Evolutionary conservation across 1,139 yeast genomes (phyloP), one percentile per base, ranked within the genome.

Genomic region (Sugiyamaella sp.): DNA sequence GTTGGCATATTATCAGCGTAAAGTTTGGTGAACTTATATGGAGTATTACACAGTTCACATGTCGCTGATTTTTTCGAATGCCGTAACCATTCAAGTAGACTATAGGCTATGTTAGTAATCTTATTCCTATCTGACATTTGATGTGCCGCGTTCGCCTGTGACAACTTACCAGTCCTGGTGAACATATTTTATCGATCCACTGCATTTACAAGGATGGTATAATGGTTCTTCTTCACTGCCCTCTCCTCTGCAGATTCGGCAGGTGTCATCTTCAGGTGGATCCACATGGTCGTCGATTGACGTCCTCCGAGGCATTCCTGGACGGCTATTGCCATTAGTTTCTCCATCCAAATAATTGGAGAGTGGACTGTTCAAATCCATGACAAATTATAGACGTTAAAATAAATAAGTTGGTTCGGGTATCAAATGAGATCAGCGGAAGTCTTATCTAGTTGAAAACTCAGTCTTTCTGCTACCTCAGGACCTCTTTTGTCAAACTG

Each of bases 211-310:
- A 1, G 99, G 99, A 70, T 89, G 93, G 60, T 81, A 86, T 49
- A 93, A 74, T 2, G 97, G 97, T 60, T 89, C 93, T 1, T 79
- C 81, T 0, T 72, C 74, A 0, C 95, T 81, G n/a, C 82, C 93
- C 64, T 89, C 98, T 47, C 95, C 93, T 54, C 97, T 85, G 69
- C 99, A 93, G 52, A 93, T 91, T 58, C 99, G 85, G 70, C 99
- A 95, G 1, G 84, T 77, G 37, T 77, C 77, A 54, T 76, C 58
- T 17, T 53, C 58, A 9, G 44, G 46, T 29, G 53, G 39, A n/a
- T 44, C 46, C 22, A 44, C 44, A 33, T 39, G 37, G 20, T 42
- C 46, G 16, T 33, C 33, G 12, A 29, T 37, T 5, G 48, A 46
- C 38, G 21, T 5, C 37, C 38, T 5, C 12, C 20, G 32, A 14